Conservation (phyloP, 2,329 filamentous ascomycete genomes). For the Sarocladium oryzae region DNA sequence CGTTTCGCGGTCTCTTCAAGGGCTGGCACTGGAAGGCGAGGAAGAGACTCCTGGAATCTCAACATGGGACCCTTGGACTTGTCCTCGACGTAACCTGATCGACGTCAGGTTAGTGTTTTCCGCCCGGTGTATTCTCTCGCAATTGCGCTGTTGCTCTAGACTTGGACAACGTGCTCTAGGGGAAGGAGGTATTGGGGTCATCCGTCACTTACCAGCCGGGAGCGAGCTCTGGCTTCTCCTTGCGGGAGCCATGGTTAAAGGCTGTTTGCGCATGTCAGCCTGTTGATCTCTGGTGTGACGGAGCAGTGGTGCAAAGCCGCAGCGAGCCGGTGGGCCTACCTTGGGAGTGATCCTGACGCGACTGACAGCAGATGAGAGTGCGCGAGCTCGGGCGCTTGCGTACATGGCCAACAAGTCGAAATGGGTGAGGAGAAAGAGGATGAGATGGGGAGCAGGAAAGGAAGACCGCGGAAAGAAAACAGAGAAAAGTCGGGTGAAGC, state of each 20-base stretch:
- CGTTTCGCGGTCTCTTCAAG: conserved; percentile 76
- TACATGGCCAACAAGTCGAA: conserved; percentile 11
- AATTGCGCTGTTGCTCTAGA: too few species aligned
- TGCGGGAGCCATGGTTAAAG: conserved; percentile 43
- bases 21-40: conserved; percentile 69
- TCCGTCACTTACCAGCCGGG: conserved; percentile 36
- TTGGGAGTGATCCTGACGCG: conserved; percentile 20
- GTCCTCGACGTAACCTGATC: conserved; percentile 70
- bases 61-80: conserved; percentile 73
- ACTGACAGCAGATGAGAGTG: conserved; percentile 1
- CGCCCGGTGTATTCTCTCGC: too few species aligned
- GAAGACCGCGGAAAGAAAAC: background rate
- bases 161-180: too few species aligned
- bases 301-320: background rate
- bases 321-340: conserved; percentile 12
- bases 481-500: conserved; percentile 3
- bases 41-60: conserved; percentile 80
- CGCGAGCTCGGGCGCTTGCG: conserved; percentile 9
- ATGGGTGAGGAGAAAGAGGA: background rate
- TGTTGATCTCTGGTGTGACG: background rate
- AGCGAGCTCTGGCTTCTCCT: conserved; percentile 53
- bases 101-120: conserved; percentile 16
- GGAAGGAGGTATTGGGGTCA: too few species aligned
- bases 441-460: conserved; percentile 5
- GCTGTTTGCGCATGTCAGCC: conserved; percentile 14